Conservation (phyloP, 805 yeast genomes). For the Candida sakaeoensis region DNA sequence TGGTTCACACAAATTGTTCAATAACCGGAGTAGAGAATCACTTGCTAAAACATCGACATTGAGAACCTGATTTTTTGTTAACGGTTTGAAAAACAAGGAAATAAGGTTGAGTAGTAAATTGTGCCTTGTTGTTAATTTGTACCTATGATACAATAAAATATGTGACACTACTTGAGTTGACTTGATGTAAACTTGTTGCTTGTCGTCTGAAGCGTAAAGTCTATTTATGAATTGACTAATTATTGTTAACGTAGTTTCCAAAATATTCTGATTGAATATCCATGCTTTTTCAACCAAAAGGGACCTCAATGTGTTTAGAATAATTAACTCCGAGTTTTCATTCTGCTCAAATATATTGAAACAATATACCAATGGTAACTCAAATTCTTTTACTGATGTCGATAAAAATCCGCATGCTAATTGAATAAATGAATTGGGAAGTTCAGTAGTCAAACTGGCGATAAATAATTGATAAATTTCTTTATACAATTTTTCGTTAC, state of each 20-base stretch:
- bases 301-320: constrained; percentile 29
- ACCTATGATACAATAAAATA: constrained; percentile 64
- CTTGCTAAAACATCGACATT: constrained; percentile 33
- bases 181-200: constrained; percentile 27
- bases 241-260: constrained; percentile 52
- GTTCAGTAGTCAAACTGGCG: constrained; percentile 12
- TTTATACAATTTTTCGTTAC: constrained; percentile 11
- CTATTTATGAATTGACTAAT: constrained; percentile 18
- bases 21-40: constrained; percentile 49
- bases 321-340: constrained; percentile 7
- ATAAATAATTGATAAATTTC: constrained; percentile 12
- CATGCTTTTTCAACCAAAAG: constrained; percentile 48
- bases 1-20: constrained; percentile 75
- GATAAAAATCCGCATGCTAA: constrained; percentile 17
- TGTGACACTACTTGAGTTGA: constrained; percentile 54
- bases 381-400: constrained; percentile 15
- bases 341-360: constrained; percentile 12
- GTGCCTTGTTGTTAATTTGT: constrained; percentile 66
- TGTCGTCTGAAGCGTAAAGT: not conserved
- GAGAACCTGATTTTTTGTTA: constrained; percentile 22
- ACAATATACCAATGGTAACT: constrained; percentile 29
- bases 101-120: constrained; percentile 56
- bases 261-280: constrained; percentile 61
- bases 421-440: constrained; percentile 15
- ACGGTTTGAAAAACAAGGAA: constrained; percentile 46